Evolutionary conservation across 805 yeast species (phyloP), one percentile per base, ranked within the genome.

Genomic region (Candida tallmaniae): DNA sequence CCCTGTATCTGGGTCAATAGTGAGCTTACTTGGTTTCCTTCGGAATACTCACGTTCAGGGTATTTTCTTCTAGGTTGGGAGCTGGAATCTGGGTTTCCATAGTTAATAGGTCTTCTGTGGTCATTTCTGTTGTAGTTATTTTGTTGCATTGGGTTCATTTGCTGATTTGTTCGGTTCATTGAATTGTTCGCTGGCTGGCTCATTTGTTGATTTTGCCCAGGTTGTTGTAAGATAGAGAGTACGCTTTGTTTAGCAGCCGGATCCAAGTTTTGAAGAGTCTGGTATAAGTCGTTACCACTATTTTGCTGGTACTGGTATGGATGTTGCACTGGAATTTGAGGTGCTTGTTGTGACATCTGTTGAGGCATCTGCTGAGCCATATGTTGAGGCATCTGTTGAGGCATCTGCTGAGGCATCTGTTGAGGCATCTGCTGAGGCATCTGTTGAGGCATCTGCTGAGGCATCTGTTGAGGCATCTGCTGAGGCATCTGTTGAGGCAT

Each of bases 161-260:
- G 36, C 27, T 23, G 27, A 4, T 31, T 35, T 23, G 30, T 39
- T n/a, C n/a, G n/a, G n/a, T n/a, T n/a, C n/a, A n/a, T n/a, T 23
- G 22, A 34, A 21, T 26, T 21, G 3, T 24, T 23, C 17, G 29
- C 23, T 6, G 29, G 16, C 12, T 34, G 37, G 15, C 15, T 7
- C 21, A 34, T 46, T 28, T 42, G 46, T 15, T 47, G 56, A 29
- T 50, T 52, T 36, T 42, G 54, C 31, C 47, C 56, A 29, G 50
- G 57, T 23, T 45, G 52, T 37, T 57, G 64, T 23, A 63, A 45
- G 11, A 56, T 37, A 11, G 47, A 42, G 9, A 62, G 46, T 41
- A 62, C 51, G 34, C 46, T 58, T 35, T 62, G 68, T 48, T 55
- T 52, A 14, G 66, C 48, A 13, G 50, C 42, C 3, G 64, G 63